phyloP scores from a whole-genome alignment of 2,329 filamentous ascomycete genomes.

The Fusarium verticillioides region DNA sequence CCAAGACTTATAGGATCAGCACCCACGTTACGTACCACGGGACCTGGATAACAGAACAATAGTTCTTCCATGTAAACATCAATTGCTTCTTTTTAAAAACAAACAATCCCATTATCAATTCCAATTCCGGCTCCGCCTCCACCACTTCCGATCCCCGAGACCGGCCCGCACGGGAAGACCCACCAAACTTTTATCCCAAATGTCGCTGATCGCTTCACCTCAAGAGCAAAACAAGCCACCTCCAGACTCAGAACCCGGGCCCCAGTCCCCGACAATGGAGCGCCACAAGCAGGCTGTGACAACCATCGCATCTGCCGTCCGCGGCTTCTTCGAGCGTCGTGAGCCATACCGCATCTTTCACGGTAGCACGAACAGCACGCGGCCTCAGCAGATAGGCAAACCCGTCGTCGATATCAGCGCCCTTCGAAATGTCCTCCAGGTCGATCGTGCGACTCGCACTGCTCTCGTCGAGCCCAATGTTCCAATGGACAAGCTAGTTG shows the following conservation, averaged over 20 bases:
- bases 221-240: conserved; percentile 8
- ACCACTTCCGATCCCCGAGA: conserved; percentile 27
- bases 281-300: conserved; percentile 58
- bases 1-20: conserved; percentile 6
- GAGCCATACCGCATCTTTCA: conserved; percentile 78
- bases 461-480: conserved; percentile 77
- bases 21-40: not conserved
- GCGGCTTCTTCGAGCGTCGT: conserved; percentile 55
- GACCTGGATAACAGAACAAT: not conserved
- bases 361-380: conserved; percentile 81
- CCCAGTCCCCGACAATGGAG: conserved; percentile 50
- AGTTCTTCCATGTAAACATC: not conserved
- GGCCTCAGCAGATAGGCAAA: conserved; percentile 60
- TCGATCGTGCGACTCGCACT: conserved; percentile 64
- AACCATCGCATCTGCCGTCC: conserved; percentile 56
- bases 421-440: conserved; percentile 70
- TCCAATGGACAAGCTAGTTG: conserved; percentile 72
- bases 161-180: conserved; percentile 32
- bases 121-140: conserved; percentile 31
- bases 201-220: conserved; percentile 20
- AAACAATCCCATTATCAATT: not conserved
- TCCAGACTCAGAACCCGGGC: conserved; percentile 4
- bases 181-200: conserved; percentile 27
- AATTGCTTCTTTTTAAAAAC: not conserved
- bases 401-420: conserved; percentile 74